These are phyloP conservation scores for Typha latifolia DNA, from an alignment of 176 grass and related monocot species.

Conservation along the genomic window DNA sequence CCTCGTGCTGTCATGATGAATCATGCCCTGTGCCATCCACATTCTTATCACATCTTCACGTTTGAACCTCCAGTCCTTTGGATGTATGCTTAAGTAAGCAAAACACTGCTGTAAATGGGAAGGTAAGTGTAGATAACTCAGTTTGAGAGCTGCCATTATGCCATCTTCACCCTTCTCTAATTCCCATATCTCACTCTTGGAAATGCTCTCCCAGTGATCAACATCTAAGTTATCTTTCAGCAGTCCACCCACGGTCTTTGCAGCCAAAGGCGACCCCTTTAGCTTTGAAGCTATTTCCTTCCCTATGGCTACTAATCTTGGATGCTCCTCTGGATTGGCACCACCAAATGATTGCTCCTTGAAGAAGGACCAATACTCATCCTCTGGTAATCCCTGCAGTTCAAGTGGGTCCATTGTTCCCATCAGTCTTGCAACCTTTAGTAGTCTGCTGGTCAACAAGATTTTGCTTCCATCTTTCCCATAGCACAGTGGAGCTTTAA, in stretches of 20 bases:
- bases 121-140: too few relatives aligned
- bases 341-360: constrained; percentile 22
- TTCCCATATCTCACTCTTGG: too few relatives aligned
- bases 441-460: constrained; percentile 27
- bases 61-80: constrained; percentile 1
- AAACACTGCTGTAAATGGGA: constrained; percentile 32
- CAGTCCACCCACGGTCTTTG: too few relatives aligned
- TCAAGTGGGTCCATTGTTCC: neutral
- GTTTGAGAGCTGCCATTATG: too few relatives aligned
- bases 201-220: too few relatives aligned
- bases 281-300: constrained; percentile 25
- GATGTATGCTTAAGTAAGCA: constrained; percentile 47
- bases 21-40: constrained; percentile 42
- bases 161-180: too few relatives aligned
- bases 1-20: neutral
- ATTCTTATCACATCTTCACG: constrained; percentile 24
- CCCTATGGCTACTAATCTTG: constrained; percentile 8
- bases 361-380: constrained; percentile 31
- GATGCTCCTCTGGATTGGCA: constrained; percentile 9
- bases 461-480: constrained; percentile 28
- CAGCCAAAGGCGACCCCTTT: too few relatives aligned
- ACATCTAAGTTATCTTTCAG: too few relatives aligned
- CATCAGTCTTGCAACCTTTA: constrained; percentile 11
- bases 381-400: constrained; percentile 20
- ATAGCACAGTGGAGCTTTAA: constrained; percentile 30